A percentile compares a stretch with the other conserved stretches of the same genome.
phyloP scores from a whole-genome alignment of 2,329 filamentous ascomycete species.

The Trichoderma arundinaceum region DNA sequence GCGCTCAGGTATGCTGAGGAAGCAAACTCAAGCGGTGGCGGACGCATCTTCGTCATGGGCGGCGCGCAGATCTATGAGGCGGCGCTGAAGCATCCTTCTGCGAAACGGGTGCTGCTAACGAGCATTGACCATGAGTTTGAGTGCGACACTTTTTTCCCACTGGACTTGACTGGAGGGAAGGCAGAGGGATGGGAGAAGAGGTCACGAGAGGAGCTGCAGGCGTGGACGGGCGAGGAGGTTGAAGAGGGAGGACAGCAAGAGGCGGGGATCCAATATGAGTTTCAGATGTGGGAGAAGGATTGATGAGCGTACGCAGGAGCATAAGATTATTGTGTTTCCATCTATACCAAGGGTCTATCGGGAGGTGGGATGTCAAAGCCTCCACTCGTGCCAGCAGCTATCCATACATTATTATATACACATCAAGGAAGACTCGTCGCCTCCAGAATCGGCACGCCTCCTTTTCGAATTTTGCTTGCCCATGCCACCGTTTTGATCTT shows the following conservation, averaged over 20 bases:
- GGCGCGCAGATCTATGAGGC: constrained; percentile 83
- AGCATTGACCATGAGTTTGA: constrained; percentile 71
- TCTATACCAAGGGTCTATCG: constrained; percentile 20
- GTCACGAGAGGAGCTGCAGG: constrained; percentile 59
- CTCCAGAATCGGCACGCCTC: background rate
- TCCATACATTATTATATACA: constrained; percentile 6
- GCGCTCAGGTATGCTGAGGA: constrained; percentile 57
- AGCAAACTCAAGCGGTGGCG: constrained; percentile 46
- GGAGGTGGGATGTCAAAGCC: constrained; percentile 10
- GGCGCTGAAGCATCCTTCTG: constrained; percentile 64
- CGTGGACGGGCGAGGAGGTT: constrained; percentile 70
- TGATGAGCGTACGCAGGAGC: constrained; percentile 30
- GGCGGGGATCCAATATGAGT: constrained; percentile 68
- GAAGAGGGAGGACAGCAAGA: constrained; percentile 64
- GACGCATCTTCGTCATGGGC: constrained; percentile 83
- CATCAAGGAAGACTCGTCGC: background rate
- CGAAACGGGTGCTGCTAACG: constrained; percentile 71
- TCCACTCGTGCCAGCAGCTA: background rate
- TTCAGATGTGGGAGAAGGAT: constrained; percentile 71
- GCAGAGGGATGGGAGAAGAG: constrained; percentile 58
- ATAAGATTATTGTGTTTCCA: constrained; percentile 3
- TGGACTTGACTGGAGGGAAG: constrained; percentile 55
- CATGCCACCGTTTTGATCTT: background rate
- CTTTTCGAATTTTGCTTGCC: background rate
- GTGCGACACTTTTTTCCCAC: constrained; percentile 76